phyloP scores from a whole-genome alignment of 2,329 filamentous ascomycete species.

The Penicillium decumbens region DNA sequence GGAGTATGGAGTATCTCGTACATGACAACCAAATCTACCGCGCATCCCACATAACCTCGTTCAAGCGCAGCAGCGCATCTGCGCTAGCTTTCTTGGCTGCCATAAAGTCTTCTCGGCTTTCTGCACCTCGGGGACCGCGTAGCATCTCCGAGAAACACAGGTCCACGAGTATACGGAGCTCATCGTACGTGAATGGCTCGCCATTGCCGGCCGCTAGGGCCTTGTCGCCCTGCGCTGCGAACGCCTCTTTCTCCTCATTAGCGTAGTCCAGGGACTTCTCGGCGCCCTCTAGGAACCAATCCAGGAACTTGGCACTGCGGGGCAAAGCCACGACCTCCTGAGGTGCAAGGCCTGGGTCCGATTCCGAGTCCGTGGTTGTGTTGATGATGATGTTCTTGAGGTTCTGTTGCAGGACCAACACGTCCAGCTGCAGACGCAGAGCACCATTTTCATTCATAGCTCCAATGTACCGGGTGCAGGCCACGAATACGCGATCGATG shows the following conservation, averaged over 20 bases:
- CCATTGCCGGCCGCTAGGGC: conserved; percentile 37
- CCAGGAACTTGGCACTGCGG: conserved; percentile 44
- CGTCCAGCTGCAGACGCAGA: conserved; percentile 86
- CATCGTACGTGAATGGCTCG: conserved; percentile 45
- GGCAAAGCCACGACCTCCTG: conserved; percentile 41
- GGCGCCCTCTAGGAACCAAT: conserved; percentile 47
- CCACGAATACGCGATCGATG: conserved; percentile 73
- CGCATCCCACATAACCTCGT: conserved; percentile 48
- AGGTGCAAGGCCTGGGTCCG: conserved; percentile 7
- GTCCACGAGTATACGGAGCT: conserved; percentile 44
- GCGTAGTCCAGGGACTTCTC: conserved; percentile 44
- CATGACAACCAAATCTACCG: conserved; percentile 17
- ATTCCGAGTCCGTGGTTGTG: conserved; percentile 15
- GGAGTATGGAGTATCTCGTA: not conserved
- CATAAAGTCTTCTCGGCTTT: conserved; percentile 45
- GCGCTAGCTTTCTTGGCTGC: conserved; percentile 44
- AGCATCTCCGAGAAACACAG: conserved; percentile 45
- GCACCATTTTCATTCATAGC: conserved; percentile 82
- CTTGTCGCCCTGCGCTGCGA: conserved; percentile 33
- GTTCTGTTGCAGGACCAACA: conserved; percentile 92
- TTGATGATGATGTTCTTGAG: conserved; percentile 76
- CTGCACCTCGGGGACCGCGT: conserved; percentile 37
- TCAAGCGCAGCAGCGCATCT: conserved; percentile 43
- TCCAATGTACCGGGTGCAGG: conserved; percentile 64
- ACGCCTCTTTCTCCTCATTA: conserved; percentile 42